Base-by-base conservation (phyloP, 768 basidiomycete genomes). In the Dioszegia aurantiaca region DNA sequence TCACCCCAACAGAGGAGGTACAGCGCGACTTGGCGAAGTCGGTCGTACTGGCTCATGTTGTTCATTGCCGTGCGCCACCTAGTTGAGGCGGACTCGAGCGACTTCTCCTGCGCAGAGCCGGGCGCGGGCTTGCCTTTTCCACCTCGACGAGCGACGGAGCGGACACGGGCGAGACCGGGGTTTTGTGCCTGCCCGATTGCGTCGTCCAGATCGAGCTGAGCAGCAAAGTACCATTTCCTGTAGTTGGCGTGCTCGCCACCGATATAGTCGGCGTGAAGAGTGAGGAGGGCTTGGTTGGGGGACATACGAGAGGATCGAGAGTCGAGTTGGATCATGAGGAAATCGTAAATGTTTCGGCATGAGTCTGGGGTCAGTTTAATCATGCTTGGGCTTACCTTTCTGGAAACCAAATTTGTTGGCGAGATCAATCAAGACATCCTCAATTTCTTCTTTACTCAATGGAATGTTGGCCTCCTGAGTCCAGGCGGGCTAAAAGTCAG, bases 141-240 rank as follows among this genome's bases (percentile, higher is more conserved):
- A 0, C 81, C 82, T 37, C 82, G 81, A 64, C 81, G 84, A 63
- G 89, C 88, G 58, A 86, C 85, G 3, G 89, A 88, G 58, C 84
- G 83, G n/a, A 94, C 82, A 10, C 90, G 86, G 47, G 83, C 84
- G 4, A 95, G 80, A 56, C 93, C 93, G 0, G 91, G 90, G 75
- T 95, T 97, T 72, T 95, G 90, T 5, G 83, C 83, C 59, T 88
- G 85, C 27, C 94, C 95, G 53, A 98, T 86, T 46, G 92, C 94
- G 67, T 99, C 95, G 76, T 99, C 95, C 41, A 98, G 87, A 77
- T 98, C 94, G 59, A 99, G 85, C 77, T 99, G 95, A 19, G 94
- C 92, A 27, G 94, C 95, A 77, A 98, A 99, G 80, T 99, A 99
- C 95, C 95, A 98, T 80, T 97, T 97, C 61, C 95, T 89, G 79